These are phyloP conservation scores for Entomortierella chlamydospora DNA, from an alignment of 192 early-diverging fungal genomes.

Conservation along the genomic window DNA sequence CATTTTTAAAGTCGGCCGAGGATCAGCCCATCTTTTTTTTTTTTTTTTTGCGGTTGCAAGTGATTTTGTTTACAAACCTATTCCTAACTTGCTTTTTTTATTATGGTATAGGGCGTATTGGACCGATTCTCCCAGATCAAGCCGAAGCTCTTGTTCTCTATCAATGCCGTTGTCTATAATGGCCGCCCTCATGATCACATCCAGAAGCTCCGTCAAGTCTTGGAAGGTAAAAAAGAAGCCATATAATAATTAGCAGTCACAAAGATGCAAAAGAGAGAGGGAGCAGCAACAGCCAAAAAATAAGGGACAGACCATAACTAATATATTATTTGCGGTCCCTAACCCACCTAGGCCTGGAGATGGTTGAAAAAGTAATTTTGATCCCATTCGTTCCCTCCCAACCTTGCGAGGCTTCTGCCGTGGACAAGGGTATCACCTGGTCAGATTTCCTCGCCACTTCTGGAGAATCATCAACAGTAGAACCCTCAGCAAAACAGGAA, in stretches of 20 bases:
- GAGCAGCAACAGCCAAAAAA: no score
- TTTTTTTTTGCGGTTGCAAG: background rate
- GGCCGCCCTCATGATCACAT: constrained; percentile 85
- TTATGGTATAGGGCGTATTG: constrained; percentile 74
- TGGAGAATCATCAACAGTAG: constrained; percentile 16
- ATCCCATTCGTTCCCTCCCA: constrained; percentile 74
- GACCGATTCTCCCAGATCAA: constrained; percentile 94
- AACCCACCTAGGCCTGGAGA: constrained; percentile 57
- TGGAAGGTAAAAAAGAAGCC: no score
- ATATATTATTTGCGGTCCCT: background rate
- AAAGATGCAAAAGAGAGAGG: no score
- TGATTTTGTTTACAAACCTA: background rate
- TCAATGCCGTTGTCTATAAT: constrained; percentile 94
- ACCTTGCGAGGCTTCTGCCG: constrained; percentile 31
- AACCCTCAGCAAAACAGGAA: constrained; percentile 62
- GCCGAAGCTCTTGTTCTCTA: constrained; percentile 91
- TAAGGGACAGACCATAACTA: no score
- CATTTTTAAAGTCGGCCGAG: background rate
- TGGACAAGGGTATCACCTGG: constrained; percentile 39
- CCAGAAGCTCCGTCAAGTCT: constrained; percentile 79
- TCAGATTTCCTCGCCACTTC: constrained; percentile 37
- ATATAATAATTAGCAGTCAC: no score
- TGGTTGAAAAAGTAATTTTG: constrained; percentile 81
- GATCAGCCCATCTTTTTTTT: background rate
- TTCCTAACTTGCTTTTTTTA: no score